These are phyloP conservation scores for Xylariaceae sp. DNA, from an alignment of 2,329 filamentous ascomycete species.

Conservation along the genomic window DNA sequence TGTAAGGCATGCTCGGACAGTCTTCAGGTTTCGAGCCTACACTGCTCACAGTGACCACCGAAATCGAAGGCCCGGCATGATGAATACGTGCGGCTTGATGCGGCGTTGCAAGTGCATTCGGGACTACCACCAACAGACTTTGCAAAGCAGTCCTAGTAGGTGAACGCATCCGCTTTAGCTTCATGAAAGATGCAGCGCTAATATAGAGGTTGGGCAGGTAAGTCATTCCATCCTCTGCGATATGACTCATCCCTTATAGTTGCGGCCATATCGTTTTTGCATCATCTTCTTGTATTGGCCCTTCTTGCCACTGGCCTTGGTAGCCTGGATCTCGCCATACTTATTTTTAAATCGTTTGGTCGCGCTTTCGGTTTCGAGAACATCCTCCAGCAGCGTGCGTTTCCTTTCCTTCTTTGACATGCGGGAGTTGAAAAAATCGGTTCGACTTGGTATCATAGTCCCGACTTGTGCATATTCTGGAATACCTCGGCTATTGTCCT, in stretches of 20 bases:
- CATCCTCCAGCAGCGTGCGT: slow-evolving; percentile 79
- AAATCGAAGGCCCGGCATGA: no score
- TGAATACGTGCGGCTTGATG: no score
- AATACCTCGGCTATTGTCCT: slow-evolving; percentile 66
- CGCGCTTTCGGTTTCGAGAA: slow-evolving; percentile 63
- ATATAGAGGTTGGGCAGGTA: no score
- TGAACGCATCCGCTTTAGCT: no score
- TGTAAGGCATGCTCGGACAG: no score
- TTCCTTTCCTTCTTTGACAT: slow-evolving; percentile 85
- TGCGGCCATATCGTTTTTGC: slow-evolving; percentile 31
- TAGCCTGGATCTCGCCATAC: slow-evolving; percentile 77
- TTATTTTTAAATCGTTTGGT: slow-evolving; percentile 77
- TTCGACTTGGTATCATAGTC: slow-evolving; percentile 81
- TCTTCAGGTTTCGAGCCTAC: no score
- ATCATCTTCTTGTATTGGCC: slow-evolving; percentile 80
- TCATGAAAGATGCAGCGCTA: no score
- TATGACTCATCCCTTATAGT: slow-evolving; percentile 23
- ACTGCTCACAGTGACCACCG: no score
- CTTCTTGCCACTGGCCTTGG: slow-evolving; percentile 85
- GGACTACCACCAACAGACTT: no score
- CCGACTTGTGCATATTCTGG: slow-evolving; percentile 88
- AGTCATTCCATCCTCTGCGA: background rate
- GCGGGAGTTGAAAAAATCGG: slow-evolving; percentile 78
- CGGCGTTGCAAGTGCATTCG: no score
- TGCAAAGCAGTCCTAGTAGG: no score